phyloP scores from a whole-genome alignment of 148 eudicot species.

The Euryodendron excelsum region DNA sequence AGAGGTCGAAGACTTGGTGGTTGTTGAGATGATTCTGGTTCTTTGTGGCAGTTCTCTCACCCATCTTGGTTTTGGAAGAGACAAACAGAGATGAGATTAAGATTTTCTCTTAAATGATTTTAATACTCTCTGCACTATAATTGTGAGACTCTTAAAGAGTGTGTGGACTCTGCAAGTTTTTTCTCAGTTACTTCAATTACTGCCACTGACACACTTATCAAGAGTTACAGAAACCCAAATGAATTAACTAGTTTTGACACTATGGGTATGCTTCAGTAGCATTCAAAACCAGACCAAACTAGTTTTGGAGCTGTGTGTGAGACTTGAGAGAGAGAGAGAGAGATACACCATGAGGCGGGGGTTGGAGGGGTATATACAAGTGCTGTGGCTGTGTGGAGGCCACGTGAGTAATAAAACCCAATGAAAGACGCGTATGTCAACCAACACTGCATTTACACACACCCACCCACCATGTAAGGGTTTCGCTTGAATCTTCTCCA shows the following conservation, averaged over 20 bases:
- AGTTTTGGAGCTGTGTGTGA: not conserved
- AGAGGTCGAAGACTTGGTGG: constrained; percentile 38
- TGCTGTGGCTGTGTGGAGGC: no score
- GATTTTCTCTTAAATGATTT: no score
- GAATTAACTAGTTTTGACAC: not conserved
- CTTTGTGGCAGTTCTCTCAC: not conserved
- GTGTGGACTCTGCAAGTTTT: not conserved
- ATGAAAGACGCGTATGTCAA: no score
- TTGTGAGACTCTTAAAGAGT: no score
- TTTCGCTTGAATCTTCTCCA: no score
- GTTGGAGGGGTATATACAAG: not conserved
- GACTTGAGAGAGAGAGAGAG: not conserved
- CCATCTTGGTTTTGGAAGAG: constrained; percentile 1
- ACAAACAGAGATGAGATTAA: not conserved
- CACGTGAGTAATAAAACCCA: no score
- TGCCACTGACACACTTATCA: not conserved
- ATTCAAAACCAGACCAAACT: not conserved
- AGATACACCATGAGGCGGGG: not conserved
- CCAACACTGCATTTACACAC: no score
- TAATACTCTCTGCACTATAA: no score
- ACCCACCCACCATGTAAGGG: no score
- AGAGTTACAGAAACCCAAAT: not conserved
- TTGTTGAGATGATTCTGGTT: not conserved
- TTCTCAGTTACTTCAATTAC: not conserved
- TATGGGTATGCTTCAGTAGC: not conserved